Conservation (phyloP, 495 filamentous ascomycete species). For the Penicillium cinerascens region DNA sequence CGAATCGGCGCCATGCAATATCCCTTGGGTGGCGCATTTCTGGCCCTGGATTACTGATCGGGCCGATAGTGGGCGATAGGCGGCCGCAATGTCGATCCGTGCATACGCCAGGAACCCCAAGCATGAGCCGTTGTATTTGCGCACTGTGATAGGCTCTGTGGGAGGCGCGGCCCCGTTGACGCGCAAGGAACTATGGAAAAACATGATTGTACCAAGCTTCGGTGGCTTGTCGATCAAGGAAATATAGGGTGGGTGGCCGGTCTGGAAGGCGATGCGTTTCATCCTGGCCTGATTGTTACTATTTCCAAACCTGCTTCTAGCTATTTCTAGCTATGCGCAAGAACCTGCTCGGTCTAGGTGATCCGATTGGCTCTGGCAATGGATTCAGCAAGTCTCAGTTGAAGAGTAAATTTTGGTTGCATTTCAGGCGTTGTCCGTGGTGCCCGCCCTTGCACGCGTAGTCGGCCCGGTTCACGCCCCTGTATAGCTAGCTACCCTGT, state of each 20-base stretch:
- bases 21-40: slow-evolving; percentile 4
- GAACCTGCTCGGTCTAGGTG: neutral
- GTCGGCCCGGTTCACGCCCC: neutral
- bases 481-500: neutral
- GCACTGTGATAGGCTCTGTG: neutral
- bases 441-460: neutral
- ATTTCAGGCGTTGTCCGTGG: neutral
- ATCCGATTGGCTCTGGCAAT: neutral
- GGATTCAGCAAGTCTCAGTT: neutral
- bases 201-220: slow-evolving; percentile 5
- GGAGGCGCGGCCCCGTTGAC: no score
- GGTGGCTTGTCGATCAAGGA: neutral
- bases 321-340: neutral
- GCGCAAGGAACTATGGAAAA: slow-evolving; percentile 2
- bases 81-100: slow-evolving; percentile 2
- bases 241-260: no score
- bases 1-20: neutral
- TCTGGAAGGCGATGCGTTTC: neutral
- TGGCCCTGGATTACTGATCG: neutral
- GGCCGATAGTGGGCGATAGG: neutral
- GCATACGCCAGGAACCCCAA: slow-evolving; percentile 1
- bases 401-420: neutral
- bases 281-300: neutral
- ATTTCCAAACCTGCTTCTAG: neutral
- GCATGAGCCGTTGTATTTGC: neutral